A percentile compares a stretch with the other conserved stretches of the same genome.
phyloP scores from a whole-genome alignment of 495 filamentous ascomycete genomes.

The Saxispiralis lemnorum region DNA sequence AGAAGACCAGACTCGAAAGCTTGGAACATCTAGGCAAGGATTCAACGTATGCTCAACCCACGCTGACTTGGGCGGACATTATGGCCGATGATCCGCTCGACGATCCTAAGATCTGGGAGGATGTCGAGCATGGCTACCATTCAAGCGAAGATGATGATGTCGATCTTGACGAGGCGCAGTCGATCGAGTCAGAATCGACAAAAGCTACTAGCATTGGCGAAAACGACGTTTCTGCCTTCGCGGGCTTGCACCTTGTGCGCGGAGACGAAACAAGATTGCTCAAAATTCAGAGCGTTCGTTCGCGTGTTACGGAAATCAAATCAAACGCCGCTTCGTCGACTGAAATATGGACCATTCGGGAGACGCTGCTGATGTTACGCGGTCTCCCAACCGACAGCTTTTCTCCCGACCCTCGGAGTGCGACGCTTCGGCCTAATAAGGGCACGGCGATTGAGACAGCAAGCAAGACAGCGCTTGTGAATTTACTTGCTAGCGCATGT shows the following conservation, averaged over 20 bases:
- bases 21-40: conserved; percentile 33
- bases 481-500: conserved; percentile 28
- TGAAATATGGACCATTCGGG: conserved; percentile 58
- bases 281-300: conserved; percentile 25
- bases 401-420: conserved; percentile 24
- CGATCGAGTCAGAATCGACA: conserved; percentile 11
- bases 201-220: conserved; percentile 7
- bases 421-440: neutral
- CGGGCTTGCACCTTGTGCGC: conserved; percentile 22
- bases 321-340: conserved; percentile 36
- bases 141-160: conserved; percentile 32
- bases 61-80: conserved; percentile 59
- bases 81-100: conserved; percentile 53
- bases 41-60: conserved; percentile 15
- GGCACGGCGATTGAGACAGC: neutral
- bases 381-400: conserved; percentile 64
- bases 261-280: conserved; percentile 27
- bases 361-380: conserved; percentile 67
- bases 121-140: conserved; percentile 51
- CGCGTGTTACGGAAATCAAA: conserved; percentile 12
- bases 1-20: conserved; percentile 44
- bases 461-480: conserved; percentile 17
- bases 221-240: conserved; percentile 11
- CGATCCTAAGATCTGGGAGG: conserved; percentile 59
- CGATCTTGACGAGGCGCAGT: conserved; percentile 24